Evolutionary conservation across 352 stramenopile genomes (phyloP).

Genomic region (Phytopythium vexans): DNA sequence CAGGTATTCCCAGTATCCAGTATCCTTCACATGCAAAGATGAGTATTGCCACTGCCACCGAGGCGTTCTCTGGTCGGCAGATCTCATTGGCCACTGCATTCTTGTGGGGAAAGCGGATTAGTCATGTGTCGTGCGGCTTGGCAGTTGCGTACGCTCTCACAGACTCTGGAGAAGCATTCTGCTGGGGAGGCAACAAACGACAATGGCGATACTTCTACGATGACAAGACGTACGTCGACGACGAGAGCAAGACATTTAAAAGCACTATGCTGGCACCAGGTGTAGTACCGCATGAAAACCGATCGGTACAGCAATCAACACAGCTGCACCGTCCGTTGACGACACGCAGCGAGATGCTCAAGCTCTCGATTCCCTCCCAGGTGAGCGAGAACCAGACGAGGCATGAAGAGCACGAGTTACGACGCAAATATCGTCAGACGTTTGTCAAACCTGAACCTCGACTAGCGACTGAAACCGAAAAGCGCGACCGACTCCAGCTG

Average conservation of each 20-base stretch:
- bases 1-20: neutral
- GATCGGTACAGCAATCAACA: neutral
- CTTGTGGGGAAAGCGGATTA: conserved; percentile 69
- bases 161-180: conserved; percentile 68
- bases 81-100: conserved; percentile 66
- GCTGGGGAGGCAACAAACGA: conserved; percentile 70
- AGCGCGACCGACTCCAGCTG: conserved; percentile 30
- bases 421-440: conserved; percentile 43
- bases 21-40: conserved; percentile 28
- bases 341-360: conserved; percentile 61
- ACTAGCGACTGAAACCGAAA: conserved; percentile 41
- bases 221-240: conserved; percentile 16
- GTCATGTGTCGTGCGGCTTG: conserved; percentile 42
- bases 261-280: neutral
- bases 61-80: conserved; percentile 48
- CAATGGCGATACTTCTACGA: conserved; percentile 77
- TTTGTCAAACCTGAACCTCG: conserved; percentile 43
- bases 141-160: conserved; percentile 63
- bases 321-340: conserved; percentile 29
- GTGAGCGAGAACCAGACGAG: conserved; percentile 22
- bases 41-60: conserved; percentile 29
- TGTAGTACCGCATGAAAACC: neutral
- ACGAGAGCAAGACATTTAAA: neutral
- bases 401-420: conserved; percentile 32
- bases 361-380: conserved; percentile 48